Percentiles rank a stretch among this genome's conserved stretches.
Evolutionary conservation across 257 asterid species (phyloP).

Genomic region (Rhazya stricta): DNA sequence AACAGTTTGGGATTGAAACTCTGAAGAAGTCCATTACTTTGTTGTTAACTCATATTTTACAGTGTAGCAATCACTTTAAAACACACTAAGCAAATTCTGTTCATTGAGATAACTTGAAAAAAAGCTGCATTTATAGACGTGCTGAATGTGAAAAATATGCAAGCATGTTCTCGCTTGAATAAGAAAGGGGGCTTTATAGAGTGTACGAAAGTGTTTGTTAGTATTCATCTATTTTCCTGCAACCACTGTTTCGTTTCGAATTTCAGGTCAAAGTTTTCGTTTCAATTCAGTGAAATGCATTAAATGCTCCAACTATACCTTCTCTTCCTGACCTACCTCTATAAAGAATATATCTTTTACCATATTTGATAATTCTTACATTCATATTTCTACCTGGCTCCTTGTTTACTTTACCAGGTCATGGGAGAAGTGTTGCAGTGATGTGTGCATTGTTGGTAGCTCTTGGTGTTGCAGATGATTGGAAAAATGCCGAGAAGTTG

Average conservation of each 20-base stretch:
- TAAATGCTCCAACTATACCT: not conserved
- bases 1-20: not conserved
- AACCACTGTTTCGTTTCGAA: not conserved
- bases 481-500: constrained; percentile 82
- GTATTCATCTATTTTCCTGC: not conserved
- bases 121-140: not conserved
- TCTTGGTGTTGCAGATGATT: constrained; percentile 86
- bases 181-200: not conserved
- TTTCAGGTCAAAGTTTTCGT: not conserved
- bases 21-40: not conserved
- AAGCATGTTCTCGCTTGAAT: not conserved
- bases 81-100: not conserved
- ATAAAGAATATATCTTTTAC: not conserved
- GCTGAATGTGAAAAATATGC: not conserved
- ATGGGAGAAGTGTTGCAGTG: constrained; percentile 94
- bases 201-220: not conserved
- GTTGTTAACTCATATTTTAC: not conserved
- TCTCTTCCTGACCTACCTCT: not conserved
- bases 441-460: constrained; percentile 87
- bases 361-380: not conserved
- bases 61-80: not conserved
- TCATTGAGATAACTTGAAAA: not conserved
- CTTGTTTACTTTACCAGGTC: constrained; percentile 40
- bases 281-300: not conserved
- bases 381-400: not conserved